phyloP scores from a whole-genome alignment of 2,329 filamentous ascomycete species.

The Cytospora schulzeri region DNA sequence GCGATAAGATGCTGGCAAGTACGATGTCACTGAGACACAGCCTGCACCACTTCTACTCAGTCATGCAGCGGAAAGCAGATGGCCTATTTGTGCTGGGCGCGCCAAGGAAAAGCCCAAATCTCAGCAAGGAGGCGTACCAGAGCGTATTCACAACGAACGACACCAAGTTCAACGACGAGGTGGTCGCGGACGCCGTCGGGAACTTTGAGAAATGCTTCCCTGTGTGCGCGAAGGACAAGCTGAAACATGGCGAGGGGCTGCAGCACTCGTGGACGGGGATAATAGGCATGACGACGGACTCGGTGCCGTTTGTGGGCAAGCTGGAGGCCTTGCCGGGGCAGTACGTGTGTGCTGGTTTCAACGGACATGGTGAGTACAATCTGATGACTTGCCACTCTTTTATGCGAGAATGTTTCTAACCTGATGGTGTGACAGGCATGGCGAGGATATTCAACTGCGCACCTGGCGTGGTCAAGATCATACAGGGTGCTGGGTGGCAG shows the following conservation, averaged over 20 bases:
- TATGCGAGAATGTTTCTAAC: background rate
- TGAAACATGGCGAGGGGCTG: conserved; percentile 45
- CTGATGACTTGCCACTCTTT: background rate
- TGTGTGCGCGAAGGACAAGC: conserved; percentile 27
- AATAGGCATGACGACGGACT: conserved; percentile 49
- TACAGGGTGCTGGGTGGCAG: conserved; percentile 41
- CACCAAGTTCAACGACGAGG: conserved; percentile 42
- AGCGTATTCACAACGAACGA: conserved; percentile 43
- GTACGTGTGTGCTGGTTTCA: conserved; percentile 53
- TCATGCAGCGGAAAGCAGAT: conserved; percentile 48
- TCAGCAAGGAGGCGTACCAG: conserved; percentile 36
- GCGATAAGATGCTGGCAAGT: conserved; percentile 36
- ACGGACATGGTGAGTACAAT: conserved; percentile 46
- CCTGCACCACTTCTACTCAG: conserved; percentile 50
- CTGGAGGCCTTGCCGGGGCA: conserved; percentile 45
- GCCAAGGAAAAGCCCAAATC: conserved; percentile 44
- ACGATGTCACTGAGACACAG: conserved; percentile 50
- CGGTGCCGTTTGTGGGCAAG: conserved; percentile 48
- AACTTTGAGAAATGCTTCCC: conserved; percentile 42
- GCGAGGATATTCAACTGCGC: conserved; percentile 50
- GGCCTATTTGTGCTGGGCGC: conserved; percentile 47
- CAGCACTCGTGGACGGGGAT: conserved; percentile 51
- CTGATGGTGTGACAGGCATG: conserved; percentile 35
- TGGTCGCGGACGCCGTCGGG: conserved; percentile 40
- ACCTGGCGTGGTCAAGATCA: conserved; percentile 45